Percentiles rank a stretch among this genome's conserved stretches.
phyloP scores from a whole-genome alignment of 495 filamentous ascomycete genomes.

The Penicillium dipodomyicola region DNA sequence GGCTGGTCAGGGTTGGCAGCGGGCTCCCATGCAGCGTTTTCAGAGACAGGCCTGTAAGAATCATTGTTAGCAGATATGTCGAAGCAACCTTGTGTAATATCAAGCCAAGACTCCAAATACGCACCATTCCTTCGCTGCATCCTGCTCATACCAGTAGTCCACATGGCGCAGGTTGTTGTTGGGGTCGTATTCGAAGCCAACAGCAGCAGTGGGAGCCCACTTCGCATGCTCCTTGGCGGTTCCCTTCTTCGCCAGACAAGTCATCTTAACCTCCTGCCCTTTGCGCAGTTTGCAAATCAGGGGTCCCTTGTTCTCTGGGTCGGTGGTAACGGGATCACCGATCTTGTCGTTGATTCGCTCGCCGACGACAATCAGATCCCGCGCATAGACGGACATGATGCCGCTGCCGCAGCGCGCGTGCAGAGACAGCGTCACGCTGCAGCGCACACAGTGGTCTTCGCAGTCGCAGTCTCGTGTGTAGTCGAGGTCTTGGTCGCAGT shows the following conservation, averaged over 20 bases:
- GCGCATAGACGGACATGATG: slow-evolving; percentile 85
- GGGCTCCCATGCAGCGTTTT: slow-evolving; percentile 80
- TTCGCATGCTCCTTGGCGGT: slow-evolving; percentile 99
- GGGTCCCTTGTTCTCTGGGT: slow-evolving; percentile 72
- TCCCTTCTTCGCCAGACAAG: slow-evolving; percentile 94
- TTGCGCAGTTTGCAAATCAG: slow-evolving; percentile 87
- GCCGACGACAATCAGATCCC: slow-evolving; percentile 69
- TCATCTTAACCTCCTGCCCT: slow-evolving; percentile 82
- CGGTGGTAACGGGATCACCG: slow-evolving; percentile 82
- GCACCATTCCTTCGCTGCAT: slow-evolving; percentile 85
- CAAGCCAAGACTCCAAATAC: slow-evolving; percentile 30
- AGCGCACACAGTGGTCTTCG: slow-evolving; percentile 86
- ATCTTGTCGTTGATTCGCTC: slow-evolving; percentile 66
- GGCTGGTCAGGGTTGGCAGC: slow-evolving; percentile 75
- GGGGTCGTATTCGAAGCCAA: slow-evolving; percentile 97
- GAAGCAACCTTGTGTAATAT: background rate
- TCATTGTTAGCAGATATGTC: background rate
- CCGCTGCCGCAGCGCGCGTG: slow-evolving; percentile 80
- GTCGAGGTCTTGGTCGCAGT: slow-evolving; percentile 74
- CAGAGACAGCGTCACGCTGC: slow-evolving; percentile 77
- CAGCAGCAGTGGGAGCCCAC: slow-evolving; percentile 86
- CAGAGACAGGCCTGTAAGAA: slow-evolving; percentile 69
- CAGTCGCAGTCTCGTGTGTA: slow-evolving; percentile 97
- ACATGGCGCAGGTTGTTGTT: slow-evolving; percentile 88
- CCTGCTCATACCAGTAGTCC: slow-evolving; percentile 90